A percentile compares a stretch with the other conserved stretches of the same genome.
Evolutionary conservation across 805 yeast genomes (phyloP).

Genomic region (Candida tammaniensis): DNA sequence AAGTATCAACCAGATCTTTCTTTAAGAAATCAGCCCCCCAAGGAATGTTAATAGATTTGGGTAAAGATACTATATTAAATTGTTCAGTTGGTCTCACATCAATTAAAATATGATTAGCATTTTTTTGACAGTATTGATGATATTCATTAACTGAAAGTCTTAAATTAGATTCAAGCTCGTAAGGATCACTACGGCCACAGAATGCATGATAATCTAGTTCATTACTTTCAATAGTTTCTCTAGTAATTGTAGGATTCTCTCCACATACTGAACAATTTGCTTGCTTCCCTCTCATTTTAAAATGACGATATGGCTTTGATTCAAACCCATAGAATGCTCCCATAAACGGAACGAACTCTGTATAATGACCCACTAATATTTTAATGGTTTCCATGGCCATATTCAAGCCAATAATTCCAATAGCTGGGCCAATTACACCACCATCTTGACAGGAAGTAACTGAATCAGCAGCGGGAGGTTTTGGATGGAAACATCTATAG

Average conservation of each 20-base stretch:
- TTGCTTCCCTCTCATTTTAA: conserved; percentile 76
- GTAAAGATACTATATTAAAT: conserved; percentile 61
- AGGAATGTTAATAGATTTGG: conserved; percentile 62
- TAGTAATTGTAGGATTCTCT: conserved; percentile 47
- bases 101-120: conserved; percentile 34
- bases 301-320: conserved; percentile 61
- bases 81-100: conserved; percentile 87
- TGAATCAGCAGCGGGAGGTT: conserved; percentile 81
- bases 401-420: conserved; percentile 83
- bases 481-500: conserved; percentile 89
- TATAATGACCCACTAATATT: conserved; percentile 56
- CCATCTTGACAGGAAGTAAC: conserved; percentile 89
- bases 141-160: conserved; percentile 48
- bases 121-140: conserved; percentile 10
- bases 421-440: conserved; percentile 87
- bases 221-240: conserved; percentile 42
- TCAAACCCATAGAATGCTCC: conserved; percentile 67
- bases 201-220: conserved; percentile 64
- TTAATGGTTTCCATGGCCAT: conserved; percentile 90
- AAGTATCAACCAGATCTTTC: conserved; percentile 15
- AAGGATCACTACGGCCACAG: conserved; percentile 62
- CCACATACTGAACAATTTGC: conserved; percentile 65
- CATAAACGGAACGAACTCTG: conserved; percentile 64
- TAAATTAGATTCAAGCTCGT: conserved; percentile 42
- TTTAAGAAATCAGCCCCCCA: conserved; percentile 41